A percentile compares a stretch with the other conserved stretches of the same genome.
Evolutionary conservation across 257 asterid species (phyloP).

Genomic region (Nicotiana paniculata): DNA sequence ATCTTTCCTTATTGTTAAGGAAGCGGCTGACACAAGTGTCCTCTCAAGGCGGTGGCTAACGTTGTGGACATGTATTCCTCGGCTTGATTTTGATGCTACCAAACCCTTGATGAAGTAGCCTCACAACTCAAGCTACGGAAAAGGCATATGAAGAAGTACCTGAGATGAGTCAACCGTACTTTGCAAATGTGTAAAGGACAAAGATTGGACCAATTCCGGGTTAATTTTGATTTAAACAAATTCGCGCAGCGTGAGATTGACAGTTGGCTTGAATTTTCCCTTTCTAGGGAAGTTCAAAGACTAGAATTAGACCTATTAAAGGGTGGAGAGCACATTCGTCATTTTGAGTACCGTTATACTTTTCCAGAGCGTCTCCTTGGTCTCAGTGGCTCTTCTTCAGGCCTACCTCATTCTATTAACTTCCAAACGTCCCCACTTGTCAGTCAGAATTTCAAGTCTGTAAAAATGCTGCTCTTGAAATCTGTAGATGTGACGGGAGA

Average conservation of each 20-base stretch:
- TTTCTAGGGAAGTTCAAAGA: background rate
- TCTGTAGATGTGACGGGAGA: background rate
- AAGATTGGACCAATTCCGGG: background rate
- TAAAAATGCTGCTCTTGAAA: background rate
- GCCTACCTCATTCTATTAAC: background rate
- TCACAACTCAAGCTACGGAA: background rate
- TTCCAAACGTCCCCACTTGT: background rate
- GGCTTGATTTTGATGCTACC: conserved; percentile 8
- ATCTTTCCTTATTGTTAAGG: background rate
- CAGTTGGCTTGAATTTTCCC: background rate
- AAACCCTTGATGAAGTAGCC: background rate
- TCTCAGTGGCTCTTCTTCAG: too few species aligned
- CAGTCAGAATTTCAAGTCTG: background rate
- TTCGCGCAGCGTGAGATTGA: background rate
- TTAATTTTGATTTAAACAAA: background rate
- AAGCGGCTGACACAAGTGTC: too few species aligned
- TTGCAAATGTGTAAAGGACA: background rate
- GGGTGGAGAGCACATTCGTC: background rate
- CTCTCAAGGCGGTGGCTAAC: too few species aligned
- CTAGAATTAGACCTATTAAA: background rate
- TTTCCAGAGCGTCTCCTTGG: background rate
- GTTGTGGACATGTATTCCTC: background rate
- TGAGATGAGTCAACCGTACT: background rate
- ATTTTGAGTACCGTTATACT: background rate
- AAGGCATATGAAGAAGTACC: background rate